phyloP scores from a whole-genome alignment of 768 basidiomycete species.

The Serendipita sp. region DNA sequence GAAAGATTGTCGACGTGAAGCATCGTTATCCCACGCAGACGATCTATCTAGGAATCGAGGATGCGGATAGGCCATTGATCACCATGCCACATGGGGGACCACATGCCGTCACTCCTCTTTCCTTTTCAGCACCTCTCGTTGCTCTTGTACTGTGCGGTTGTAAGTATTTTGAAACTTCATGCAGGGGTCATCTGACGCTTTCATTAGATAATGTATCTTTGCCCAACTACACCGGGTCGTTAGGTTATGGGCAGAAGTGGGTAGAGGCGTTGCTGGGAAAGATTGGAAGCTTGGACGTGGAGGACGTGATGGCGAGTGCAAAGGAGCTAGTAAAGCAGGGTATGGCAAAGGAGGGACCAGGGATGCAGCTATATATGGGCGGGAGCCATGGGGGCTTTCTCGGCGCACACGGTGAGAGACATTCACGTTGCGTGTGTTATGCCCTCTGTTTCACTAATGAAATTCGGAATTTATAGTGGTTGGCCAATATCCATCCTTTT shows the following conservation, averaged over 20 bases:
- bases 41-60: not conserved
- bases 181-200: not conserved
- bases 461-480: constrained; percentile 30
- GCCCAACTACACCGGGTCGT: constrained; percentile 54
- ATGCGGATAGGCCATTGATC: constrained; percentile 23
- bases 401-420: constrained; percentile 34
- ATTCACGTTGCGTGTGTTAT: not conserved
- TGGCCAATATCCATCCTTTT: constrained; percentile 43
- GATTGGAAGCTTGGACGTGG: constrained; percentile 50
- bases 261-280: constrained; percentile 38
- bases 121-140: constrained; percentile 29
- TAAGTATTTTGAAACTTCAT: constrained; percentile 21
- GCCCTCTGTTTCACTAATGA: constrained; percentile 4
- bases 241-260: constrained; percentile 50
- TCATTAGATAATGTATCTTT: constrained; percentile 40
- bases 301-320: constrained; percentile 43
- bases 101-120: constrained; percentile 32
- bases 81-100: constrained; percentile 50
- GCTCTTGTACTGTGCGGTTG: constrained; percentile 47
- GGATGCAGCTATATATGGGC: constrained; percentile 41
- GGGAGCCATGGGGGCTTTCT: constrained; percentile 64
- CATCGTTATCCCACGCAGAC: not conserved
- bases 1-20: not conserved
- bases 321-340: constrained; percentile 34
- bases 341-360: constrained; percentile 32